phyloP scores from a whole-genome alignment of 352 stramenopile genomes.

The Globisporangium alternatum region DNA sequence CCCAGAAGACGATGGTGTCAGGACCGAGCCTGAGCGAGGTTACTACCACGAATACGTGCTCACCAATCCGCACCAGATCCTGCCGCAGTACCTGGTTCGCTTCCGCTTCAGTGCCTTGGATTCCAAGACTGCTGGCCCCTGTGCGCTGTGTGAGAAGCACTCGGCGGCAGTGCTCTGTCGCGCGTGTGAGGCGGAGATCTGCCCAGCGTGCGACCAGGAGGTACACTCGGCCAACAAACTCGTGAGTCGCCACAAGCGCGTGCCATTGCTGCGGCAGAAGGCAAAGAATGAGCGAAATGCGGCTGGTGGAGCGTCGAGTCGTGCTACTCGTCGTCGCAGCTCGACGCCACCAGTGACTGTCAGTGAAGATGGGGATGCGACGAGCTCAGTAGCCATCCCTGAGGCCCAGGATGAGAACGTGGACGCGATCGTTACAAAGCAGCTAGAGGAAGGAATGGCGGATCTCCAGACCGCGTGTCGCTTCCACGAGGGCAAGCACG shows the following conservation, averaged over 20 bases:
- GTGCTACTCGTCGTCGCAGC: slow-evolving; percentile 32
- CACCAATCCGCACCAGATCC: slow-evolving; percentile 52
- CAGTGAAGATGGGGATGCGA: not conserved
- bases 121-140: slow-evolving; percentile 25
- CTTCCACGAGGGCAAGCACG: slow-evolving; percentile 46
- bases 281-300: slow-evolving; percentile 7
- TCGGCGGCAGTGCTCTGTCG: slow-evolving; percentile 48
- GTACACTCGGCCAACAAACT: slow-evolving; percentile 84
- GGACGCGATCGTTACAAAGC: slow-evolving; percentile 35
- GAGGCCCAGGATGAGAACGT: slow-evolving; percentile 27
- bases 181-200: slow-evolving; percentile 70
- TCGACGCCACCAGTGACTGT: slow-evolving; percentile 26
- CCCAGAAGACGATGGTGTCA: slow-evolving; percentile 8
- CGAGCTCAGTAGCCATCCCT: slow-evolving; percentile 1
- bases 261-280: slow-evolving; percentile 19
- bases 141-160: slow-evolving; percentile 64
- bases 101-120: slow-evolving; percentile 46
- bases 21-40: slow-evolving; percentile 22
- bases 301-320: not conserved
- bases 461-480: slow-evolving; percentile 34
- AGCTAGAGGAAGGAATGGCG: slow-evolving; percentile 39
- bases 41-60: slow-evolving; percentile 83
- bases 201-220: slow-evolving; percentile 56
- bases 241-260: slow-evolving; percentile 62
- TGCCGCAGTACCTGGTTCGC: slow-evolving; percentile 70